Evolutionary conservation across 208 protist species (phyloP), one percentile per base, ranked within the genome.

Genomic region (Angomonas ambiguus): DNA sequence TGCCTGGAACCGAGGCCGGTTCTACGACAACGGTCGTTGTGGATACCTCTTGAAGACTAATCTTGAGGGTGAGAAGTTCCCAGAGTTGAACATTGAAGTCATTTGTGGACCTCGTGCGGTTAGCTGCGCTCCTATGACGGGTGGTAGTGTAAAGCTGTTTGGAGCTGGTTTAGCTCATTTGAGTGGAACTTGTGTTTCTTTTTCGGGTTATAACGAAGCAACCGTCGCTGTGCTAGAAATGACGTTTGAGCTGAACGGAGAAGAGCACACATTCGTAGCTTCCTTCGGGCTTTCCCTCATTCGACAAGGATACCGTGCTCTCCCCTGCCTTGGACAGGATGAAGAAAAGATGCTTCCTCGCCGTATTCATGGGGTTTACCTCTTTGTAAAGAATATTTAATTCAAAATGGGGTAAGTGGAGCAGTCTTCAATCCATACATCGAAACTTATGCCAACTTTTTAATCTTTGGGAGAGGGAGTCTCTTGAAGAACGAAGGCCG

Each of bases 31-130:
- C 68, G 89, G 85, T 24, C 80, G 75, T 28, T 92, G 82, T 63
- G 89, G 89, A 25, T 95, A 95, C 77, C 58, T 95, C 5, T 78
- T 95, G 13, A 91, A 91, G 62, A 89, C 69, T 22, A 70, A 80
- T 65, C 53, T 75, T 25, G 83, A 83, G 33, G 56, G 51, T 0
- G 67, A 86, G 16, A 77, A 73, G 63, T 73, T 59, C 3, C 57
- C 79, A 16, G 79, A 84, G 56, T 41, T 88, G 51, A 80, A 42
- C 34, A 33, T 95, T 51, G 79, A 83, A 41, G 67, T 95, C 57
- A 88, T 95, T 62, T 75, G 76, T 42, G 89, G 89, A 0, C 89
- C 86, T 20, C 79, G 84, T 24, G 76, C 82, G 42, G 69, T 92
- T 31, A 77, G 80, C 27, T 80, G 77, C 33, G 55, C 77, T 6